These are phyloP conservation scores for Posidonia oceanica DNA, from an alignment of 116 monocot species.

Conservation along the genomic window DNA sequence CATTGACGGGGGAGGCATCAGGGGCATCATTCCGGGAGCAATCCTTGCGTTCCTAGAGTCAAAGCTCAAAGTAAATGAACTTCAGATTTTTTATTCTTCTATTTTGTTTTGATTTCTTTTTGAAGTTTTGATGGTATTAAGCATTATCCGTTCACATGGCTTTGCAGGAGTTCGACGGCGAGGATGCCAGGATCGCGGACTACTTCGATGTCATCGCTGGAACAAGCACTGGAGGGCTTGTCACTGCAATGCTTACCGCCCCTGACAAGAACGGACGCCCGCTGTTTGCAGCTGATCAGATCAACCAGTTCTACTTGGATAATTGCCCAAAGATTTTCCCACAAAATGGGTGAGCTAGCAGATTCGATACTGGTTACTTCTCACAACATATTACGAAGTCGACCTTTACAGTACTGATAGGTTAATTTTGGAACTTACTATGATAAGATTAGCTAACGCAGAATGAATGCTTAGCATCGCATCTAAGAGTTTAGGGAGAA, in stretches of 20 bases:
- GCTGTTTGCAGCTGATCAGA: not conserved
- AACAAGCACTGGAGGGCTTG: slow-evolving; percentile 16
- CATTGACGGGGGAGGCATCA: slow-evolving; percentile 23
- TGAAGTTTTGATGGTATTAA: too few relatives aligned
- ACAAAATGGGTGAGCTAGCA: not conserved
- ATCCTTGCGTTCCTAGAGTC: slow-evolving; percentile 14
- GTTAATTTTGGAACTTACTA: too few relatives aligned
- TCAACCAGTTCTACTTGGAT: slow-evolving; percentile 10
- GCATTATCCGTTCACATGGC: too few relatives aligned
- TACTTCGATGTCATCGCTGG: slow-evolving; percentile 17
- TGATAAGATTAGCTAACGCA: too few relatives aligned
- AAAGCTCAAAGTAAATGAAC: slow-evolving; percentile 12
- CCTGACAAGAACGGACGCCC: slow-evolving; percentile 4
- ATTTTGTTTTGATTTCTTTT: too few relatives aligned
- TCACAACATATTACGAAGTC: too few relatives aligned
- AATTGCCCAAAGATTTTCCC: slow-evolving; percentile 14
- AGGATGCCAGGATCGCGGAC: slow-evolving; percentile 9
- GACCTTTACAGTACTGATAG: too few relatives aligned
- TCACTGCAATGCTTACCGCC: slow-evolving; percentile 9
- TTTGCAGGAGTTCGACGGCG: slow-evolving; percentile 8
- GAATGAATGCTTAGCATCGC: too few relatives aligned
- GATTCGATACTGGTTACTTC: too few relatives aligned
- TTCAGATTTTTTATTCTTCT: not conserved
- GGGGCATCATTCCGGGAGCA: slow-evolving; percentile 15
- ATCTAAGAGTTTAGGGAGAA: too few relatives aligned